phyloP scores from a whole-genome alignment of 352 stramenopile genomes.

The Pythium plurisporium region DNA sequence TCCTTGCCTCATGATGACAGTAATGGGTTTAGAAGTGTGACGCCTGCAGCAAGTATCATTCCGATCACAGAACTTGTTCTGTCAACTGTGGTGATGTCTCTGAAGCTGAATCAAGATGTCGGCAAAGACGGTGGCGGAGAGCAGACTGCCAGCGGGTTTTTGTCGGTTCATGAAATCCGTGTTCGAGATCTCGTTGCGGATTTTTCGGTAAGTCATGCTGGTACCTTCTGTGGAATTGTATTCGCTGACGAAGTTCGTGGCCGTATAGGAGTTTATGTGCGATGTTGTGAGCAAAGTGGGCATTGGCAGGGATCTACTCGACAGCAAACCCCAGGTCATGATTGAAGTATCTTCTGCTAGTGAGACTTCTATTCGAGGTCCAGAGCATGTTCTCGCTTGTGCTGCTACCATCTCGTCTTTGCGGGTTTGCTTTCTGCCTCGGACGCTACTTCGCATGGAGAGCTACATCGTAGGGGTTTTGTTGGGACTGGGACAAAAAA shows the following conservation, averaged over 20 bases:
- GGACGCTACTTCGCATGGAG: constrained; percentile 22
- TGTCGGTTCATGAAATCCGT: constrained; percentile 14
- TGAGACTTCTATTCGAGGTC: neutral
- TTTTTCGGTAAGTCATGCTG: constrained; percentile 8
- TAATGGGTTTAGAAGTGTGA: constrained; percentile 15
- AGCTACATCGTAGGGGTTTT: constrained; percentile 16
- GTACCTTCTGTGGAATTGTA: neutral
- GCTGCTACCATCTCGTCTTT: constrained; percentile 4
- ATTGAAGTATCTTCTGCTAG: neutral
- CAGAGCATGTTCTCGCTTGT: neutral
- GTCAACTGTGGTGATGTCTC: neutral
- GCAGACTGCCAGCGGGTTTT: neutral
- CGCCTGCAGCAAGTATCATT: constrained; percentile 5
- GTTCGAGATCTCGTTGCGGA: constrained; percentile 20
- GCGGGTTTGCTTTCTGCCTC: constrained; percentile 17
- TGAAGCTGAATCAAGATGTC: neutral
- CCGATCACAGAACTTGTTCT: constrained; percentile 15
- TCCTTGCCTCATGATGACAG: constrained; percentile 19
- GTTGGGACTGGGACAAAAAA: constrained; percentile 16
- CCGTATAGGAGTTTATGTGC: constrained; percentile 17
- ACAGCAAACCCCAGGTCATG: constrained; percentile 9
- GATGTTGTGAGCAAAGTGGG: constrained; percentile 13
- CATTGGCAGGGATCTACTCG: neutral
- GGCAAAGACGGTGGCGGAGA: neutral
- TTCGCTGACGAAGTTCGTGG: neutral